Evolutionary conservation across 345 rosid genomes (phyloP), one percentile per base, ranked within the genome.

Genomic region (Rhizophora mangle): DNA sequence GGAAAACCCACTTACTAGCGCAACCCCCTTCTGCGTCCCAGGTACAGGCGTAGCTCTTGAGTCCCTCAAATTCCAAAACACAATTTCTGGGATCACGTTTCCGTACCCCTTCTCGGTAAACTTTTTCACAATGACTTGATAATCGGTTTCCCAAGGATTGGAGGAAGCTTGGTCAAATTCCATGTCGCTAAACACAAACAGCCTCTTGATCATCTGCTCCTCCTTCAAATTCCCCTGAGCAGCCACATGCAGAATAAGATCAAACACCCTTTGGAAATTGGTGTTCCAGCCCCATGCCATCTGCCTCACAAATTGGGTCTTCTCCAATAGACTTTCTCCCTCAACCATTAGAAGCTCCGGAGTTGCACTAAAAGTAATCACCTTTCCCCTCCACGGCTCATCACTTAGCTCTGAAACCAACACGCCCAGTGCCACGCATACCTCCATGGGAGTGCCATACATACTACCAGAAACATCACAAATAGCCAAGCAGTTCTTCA

Each of bases 161-260:
- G 6, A 1, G 1, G 84, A 78, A 0, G 86, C 90, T 64, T 67
- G 0, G 65, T 85, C 85, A 27, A 87, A 91, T 9, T 85, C 91
- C 95, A 91, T 91, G 67, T 83, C 92, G 37, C 89, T 88, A 57
- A 88, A 88, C 61, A 89, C 89, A 57, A 87, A 81, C 43, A 85
- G 77, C 74, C 82, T 73, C 72, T 79, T 85, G 6, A 89, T 80
- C 88, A 86, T 89, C 32, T 85, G 73, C 32, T 85, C 88, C 0
- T 84, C 77, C 53, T 77, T 81, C 68, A 84, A 8, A 0, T 54
- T 70, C 60, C 88, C 85, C 11, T 76, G 19, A 2, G 75, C 87
- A 0, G 84, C 91, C 19, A 87, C 87, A 22, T 62, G 9, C 19
- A 89, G 72, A 9, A 85, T 84, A 21, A 78, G 56, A 74, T 91